phyloP scores from a whole-genome alignment of 495 filamentous ascomycete species.

The Podospora appendiculata region DNA sequence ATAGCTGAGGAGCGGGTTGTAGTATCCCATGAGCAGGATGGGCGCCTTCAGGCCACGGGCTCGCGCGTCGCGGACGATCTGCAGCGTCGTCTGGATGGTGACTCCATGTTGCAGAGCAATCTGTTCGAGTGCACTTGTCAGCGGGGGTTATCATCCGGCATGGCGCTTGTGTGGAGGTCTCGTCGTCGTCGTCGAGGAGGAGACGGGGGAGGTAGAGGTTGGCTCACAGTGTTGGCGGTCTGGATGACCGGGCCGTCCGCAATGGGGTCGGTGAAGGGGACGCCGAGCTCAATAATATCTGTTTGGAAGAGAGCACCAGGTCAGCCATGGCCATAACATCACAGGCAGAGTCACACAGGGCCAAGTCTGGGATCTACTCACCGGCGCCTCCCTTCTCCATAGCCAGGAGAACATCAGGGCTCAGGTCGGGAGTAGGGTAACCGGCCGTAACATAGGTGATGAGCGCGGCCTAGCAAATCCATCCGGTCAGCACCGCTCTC shows the following conservation, averaged over 20 bases:
- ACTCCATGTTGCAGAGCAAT: slow-evolving; percentile 81
- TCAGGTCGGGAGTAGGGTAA: slow-evolving; percentile 76
- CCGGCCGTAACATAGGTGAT: slow-evolving; percentile 96
- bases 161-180: background rate
- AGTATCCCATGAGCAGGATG: slow-evolving; percentile 96
- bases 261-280: slow-evolving; percentile 97
- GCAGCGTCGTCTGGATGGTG: slow-evolving; percentile 65
- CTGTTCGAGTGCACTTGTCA: background rate
- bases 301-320: background rate
- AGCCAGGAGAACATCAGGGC: slow-evolving; percentile 73
- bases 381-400: slow-evolving; percentile 92
- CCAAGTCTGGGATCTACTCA: slow-evolving; percentile 29
- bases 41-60: slow-evolving; percentile 68
- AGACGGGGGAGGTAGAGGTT: background rate
- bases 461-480: slow-evolving; percentile 53
- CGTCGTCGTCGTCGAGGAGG: slow-evolving; percentile 1
- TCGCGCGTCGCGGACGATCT: slow-evolving; percentile 73
- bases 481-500: slow-evolving; percentile 6
- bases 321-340: background rate
- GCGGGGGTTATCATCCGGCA: no score
- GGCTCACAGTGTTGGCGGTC: slow-evolving; percentile 67
- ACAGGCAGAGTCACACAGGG: background rate
- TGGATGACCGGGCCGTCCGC: slow-evolving; percentile 94
- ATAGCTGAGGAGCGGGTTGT: slow-evolving; percentile 88
- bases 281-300: slow-evolving; percentile 79